A percentile compares a stretch with the other conserved stretches of the same genome.
These are phyloP conservation scores for Penicillium mononematosum DNA, from an alignment of 495 filamentous ascomycete species.

Conservation along the genomic window DNA sequence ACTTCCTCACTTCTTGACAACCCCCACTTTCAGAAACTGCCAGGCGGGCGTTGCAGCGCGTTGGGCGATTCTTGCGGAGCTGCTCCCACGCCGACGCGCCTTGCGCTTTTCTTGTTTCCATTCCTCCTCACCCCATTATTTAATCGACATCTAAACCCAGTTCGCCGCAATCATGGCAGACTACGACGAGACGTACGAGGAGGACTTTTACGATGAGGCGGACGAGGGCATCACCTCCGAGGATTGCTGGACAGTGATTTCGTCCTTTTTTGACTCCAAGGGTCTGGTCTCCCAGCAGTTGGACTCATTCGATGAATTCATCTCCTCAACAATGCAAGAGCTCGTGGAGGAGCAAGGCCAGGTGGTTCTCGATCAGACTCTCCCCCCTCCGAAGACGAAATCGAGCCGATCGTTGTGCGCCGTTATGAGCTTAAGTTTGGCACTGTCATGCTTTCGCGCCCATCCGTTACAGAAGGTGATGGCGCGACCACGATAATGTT, in stretches of 20 bases:
- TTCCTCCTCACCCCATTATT: neutral
- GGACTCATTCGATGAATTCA: constrained; percentile 97
- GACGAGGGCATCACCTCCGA: constrained; percentile 75
- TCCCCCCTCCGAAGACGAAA: constrained; percentile 67
- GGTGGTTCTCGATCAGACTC: constrained; percentile 84
- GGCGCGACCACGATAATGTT: constrained; percentile 77
- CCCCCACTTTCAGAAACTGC: constrained; percentile 19
- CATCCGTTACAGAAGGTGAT: constrained; percentile 87
- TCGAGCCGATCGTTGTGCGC: constrained; percentile 72
- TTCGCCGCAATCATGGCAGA: constrained; percentile 47
- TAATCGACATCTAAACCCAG: neutral
- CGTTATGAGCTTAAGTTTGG: constrained; percentile 94
- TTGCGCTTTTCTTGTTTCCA: constrained; percentile 29
- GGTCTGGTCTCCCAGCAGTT: constrained; percentile 96
- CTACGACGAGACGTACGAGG: constrained; percentile 52
- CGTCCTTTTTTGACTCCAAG: constrained; percentile 91
- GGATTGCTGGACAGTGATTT: constrained; percentile 97
- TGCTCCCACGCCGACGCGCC: constrained; percentile 26
- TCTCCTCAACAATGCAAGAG: constrained; percentile 86
- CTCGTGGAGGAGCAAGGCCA: constrained; percentile 84
- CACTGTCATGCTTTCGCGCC: constrained; percentile 75
- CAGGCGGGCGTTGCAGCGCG: constrained; percentile 27
- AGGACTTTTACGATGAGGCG: constrained; percentile 60
- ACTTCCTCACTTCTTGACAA: constrained; percentile 10
- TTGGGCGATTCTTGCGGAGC: constrained; percentile 25